A percentile compares a stretch with the other conserved stretches of the same genome.
phyloP scores from a whole-genome alignment of 345 rosid species.

The Tarenaya hassleriana region DNA sequence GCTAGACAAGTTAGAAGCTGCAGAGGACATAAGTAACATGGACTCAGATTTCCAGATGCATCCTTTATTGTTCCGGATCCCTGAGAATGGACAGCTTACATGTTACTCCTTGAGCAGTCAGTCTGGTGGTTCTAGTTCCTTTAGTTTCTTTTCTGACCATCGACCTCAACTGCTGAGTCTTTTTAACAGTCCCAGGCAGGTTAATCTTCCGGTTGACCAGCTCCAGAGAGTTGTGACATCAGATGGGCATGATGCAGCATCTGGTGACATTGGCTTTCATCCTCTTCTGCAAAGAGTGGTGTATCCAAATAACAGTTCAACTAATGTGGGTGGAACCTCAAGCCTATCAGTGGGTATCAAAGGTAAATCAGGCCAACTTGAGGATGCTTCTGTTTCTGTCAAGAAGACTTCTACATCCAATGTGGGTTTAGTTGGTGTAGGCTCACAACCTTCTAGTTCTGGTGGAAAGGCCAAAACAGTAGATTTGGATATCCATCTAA shows the following conservation, averaged over 20 bases:
- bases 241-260: slow-evolving; percentile 36
- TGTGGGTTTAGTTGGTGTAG: slow-evolving; percentile 26
- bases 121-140: slow-evolving; percentile 41
- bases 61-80: slow-evolving; percentile 73
- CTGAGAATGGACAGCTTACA: slow-evolving; percentile 50
- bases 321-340: slow-evolving; percentile 26
- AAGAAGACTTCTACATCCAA: slow-evolving; percentile 30
- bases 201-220: slow-evolving; percentile 32
- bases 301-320: slow-evolving; percentile 30
- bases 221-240: slow-evolving; percentile 35
- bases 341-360: slow-evolving; percentile 29
- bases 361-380: slow-evolving; percentile 33
- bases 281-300: slow-evolving; percentile 75
- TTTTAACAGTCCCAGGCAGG: slow-evolving; percentile 54
- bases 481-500: slow-evolving; percentile 71
- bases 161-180: slow-evolving; percentile 80
- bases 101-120: slow-evolving; percentile 43
- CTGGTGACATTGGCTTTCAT: slow-evolving; percentile 64
- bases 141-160: slow-evolving; percentile 67
- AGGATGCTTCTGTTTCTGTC: slow-evolving; percentile 28
- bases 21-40: slow-evolving; percentile 38
- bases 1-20: slow-evolving; percentile 36
- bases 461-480: slow-evolving; percentile 43
- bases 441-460: slow-evolving; percentile 25
- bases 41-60: slow-evolving; percentile 75